Evolutionary conservation across 1,284 basidiomycete species (phyloP), one percentile per base, ranked within the genome.

Genomic region (Rugosomyces carneus): DNA sequence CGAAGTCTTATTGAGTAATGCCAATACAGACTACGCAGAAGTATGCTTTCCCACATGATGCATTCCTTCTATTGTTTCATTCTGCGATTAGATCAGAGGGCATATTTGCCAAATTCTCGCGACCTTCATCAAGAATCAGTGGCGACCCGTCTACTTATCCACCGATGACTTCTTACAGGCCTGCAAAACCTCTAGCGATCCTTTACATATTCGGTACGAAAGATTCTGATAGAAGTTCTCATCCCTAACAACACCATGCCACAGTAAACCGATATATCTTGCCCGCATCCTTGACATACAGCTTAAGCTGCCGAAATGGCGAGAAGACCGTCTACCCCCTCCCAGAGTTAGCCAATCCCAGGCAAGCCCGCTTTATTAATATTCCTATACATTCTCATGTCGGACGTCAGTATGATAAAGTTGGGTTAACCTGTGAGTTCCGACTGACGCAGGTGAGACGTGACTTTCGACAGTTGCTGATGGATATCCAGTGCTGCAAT

Each of bases 1-100:
- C 47, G 71, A 81, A 38, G 57, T 87, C 29, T 80, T 90, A 57
- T 83, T 93, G 58, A 74, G 80, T 23, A 87, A 89, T 53, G 75
- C 87, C 19, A 78, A 84, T 55, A 90, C 88, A 10, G 80, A 81
- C 36, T 94, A 91, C 62, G 88, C 87, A 20, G 92, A 94, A 67
- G 90, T 89, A 61, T 44, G 64, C 47, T 20, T 24, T 15, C 20
- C 35, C 21, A 15, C 13, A 29, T 21, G 37, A 8, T 36, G 45
- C 35, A 19, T 43, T 23, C 39, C 41, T 37, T 41, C 34, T 34
- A 36, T 24, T 20, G 49, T 41, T 47, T 44, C 39, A 26, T 29
- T 24, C 6, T 35, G 19, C 39, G 21, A 51, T 34, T 42, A 89
- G 87, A 81, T 91, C 52, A 76, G 91, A 47, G 70, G 72, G 37